A percentile compares a stretch with the other conserved stretches of the same genome.
Evolutionary conservation across 306 rosid genomes (phyloP).

Genomic region (Fragaria iinumae): DNA sequence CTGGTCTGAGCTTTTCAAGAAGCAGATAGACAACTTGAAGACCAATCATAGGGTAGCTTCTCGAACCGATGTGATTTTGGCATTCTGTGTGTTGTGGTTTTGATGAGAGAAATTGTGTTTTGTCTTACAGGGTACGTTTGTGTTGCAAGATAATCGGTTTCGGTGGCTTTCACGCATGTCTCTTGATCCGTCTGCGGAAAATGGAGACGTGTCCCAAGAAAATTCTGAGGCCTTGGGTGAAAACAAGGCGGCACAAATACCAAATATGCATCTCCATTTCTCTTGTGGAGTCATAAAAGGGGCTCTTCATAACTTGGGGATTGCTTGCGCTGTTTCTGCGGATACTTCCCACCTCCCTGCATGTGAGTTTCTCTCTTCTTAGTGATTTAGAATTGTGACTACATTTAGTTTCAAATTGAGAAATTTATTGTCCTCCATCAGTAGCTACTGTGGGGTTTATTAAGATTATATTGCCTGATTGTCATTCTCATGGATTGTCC

Average conservation of each 20-base stretch:
- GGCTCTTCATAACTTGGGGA: conserved; percentile 94
- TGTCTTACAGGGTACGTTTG: conserved; percentile 81
- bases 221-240: conserved; percentile 47
- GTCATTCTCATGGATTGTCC: neutral
- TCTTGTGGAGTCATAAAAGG: conserved; percentile 97
- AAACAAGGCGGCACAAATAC: conserved; percentile 60
- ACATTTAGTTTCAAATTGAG: neutral
- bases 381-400: conserved; percentile 12
- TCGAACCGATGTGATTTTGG: conserved; percentile 12
- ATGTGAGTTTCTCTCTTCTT: conserved; percentile 50
- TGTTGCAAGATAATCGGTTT: conserved; percentile 86
- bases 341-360: conserved; percentile 90
- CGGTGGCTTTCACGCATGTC: conserved; percentile 91
- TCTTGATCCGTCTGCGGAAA: conserved; percentile 54
- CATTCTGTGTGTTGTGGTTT: conserved; percentile 6
- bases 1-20: conserved; percentile 97
- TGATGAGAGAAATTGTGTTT: conserved; percentile 10
- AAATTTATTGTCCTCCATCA: neutral
- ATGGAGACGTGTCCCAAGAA: conserved; percentile 50
- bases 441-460: neutral
- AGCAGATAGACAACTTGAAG: conserved; percentile 97
- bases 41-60: conserved; percentile 80
- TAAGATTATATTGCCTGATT: neutral
- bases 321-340: conserved; percentile 94
- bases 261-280: conserved; percentile 92